Evolutionary conservation across 805 yeast species (phyloP), one percentile per base, ranked within the genome.

Genomic region (Pichia manshurica): DNA sequence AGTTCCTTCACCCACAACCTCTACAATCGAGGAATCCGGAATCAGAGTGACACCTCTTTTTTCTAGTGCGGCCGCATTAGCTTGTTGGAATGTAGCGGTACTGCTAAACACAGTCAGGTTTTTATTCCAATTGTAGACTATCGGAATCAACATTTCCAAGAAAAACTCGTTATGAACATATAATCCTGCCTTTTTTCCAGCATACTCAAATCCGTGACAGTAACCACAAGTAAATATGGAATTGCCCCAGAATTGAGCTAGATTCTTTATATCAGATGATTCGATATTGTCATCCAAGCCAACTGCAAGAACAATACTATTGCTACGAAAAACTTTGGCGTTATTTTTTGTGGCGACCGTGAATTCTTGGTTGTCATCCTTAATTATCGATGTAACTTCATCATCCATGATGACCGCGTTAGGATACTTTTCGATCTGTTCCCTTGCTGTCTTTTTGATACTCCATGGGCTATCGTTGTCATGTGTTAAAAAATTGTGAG

Each of bases 401-500:
- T 36, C 23, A 36, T 36, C 21, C 12, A 36, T 36, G 12, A 36
- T 5, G 6, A 10, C 6, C 16, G 39, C 39, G 22, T 16, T 36
- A 12, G 39, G 20, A 20, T 36, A 36, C 16, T 36, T 36, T 10
- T 12, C 21, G 5, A 36, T 12, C 16, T 36, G 39, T 10, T 36
- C 39, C 13, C 39, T 15, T 36, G 39, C 39, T 17, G 7, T 20
- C 6, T 5, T 16, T 36, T 19, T 36, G 22, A 36, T 36, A 22
- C 21, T 36, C 13, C 12, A 16, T 5, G 39, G 39, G 23, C 39
- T 36, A 15, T 36, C 39, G 22, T 13, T 12, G 20, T 36, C 39
- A 36, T 36, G 39, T 17, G 39, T 36, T 17, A 36, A 7, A 36
- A 36, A 36, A 36, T 36, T 36, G 39, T 36, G 39, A 20, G 39